These are phyloP conservation scores for Aspergillus fijiensis DNA, from an alignment of 2,329 filamentous ascomycete species.

Conservation along the genomic window DNA sequence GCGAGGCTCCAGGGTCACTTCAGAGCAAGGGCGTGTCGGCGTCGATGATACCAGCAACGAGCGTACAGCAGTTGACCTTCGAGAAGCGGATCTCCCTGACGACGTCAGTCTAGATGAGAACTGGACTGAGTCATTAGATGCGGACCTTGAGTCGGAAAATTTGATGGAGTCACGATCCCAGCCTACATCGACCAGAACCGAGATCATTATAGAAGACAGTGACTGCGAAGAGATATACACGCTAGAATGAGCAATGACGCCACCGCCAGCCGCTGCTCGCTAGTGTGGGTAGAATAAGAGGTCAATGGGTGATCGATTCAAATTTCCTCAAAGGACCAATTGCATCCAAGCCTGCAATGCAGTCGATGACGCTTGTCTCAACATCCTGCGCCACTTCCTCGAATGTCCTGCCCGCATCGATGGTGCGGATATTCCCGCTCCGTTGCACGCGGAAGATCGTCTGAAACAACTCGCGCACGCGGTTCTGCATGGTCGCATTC, in stretches of 20 bases:
- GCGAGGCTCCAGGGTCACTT: neutral
- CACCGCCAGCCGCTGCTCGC: neutral
- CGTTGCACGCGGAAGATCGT: constrained; percentile 50
- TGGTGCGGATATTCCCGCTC: constrained; percentile 52
- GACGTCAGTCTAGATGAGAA: constrained; percentile 33
- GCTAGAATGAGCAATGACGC: constrained; percentile 33
- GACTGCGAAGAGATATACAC: constrained; percentile 53
- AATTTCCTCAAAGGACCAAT: constrained; percentile 38
- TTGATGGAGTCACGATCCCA: constrained; percentile 11
- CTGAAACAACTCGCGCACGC: constrained; percentile 72
- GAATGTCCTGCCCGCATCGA: constrained; percentile 55
- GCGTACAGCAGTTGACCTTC: constrained; percentile 20
- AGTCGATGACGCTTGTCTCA: constrained; percentile 26
- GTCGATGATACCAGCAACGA: neutral
- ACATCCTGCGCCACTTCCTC: constrained; percentile 53
- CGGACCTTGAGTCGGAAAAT: constrained; percentile 30
- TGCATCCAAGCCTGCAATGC: constrained; percentile 33
- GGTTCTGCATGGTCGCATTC: constrained; percentile 74
- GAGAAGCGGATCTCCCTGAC: constrained; percentile 18
- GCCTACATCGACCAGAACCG: constrained; percentile 26
- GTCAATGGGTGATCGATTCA: constrained; percentile 25
- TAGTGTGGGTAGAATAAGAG: neutral
- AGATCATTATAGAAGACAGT: constrained; percentile 55
- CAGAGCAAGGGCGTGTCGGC: neutral
- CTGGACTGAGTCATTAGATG: constrained; percentile 31